A percentile compares a stretch with the other conserved stretches of the same genome.
Evolutionary conservation across 2,329 filamentous ascomycete species (phyloP).

Genomic region (Microdochium bolleyi): DNA sequence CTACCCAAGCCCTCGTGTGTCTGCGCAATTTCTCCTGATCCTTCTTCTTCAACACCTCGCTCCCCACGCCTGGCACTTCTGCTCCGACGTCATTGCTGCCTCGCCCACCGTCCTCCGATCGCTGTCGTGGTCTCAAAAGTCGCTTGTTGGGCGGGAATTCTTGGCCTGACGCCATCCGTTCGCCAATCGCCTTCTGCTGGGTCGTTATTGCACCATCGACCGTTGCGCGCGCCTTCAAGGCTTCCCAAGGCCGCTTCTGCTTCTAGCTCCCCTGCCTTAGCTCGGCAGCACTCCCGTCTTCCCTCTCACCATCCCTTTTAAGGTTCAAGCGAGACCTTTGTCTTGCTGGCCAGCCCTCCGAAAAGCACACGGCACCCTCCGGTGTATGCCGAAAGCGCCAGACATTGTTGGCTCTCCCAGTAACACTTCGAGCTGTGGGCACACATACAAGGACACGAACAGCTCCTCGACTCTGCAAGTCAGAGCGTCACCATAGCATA

Average conservation of each 20-base stretch:
- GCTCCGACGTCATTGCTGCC: not conserved
- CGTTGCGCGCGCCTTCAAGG: not conserved
- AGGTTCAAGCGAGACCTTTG: not conserved
- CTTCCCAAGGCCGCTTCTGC: not conserved
- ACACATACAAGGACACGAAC: no score
- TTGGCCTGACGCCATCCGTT: not conserved
- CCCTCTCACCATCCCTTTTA: not conserved
- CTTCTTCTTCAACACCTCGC: no score
- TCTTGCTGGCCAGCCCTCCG: not conserved
- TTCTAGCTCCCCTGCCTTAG: not conserved
- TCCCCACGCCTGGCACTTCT: no score
- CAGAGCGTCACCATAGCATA: no score
- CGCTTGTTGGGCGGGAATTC: no score
- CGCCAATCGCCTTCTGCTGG: not conserved
- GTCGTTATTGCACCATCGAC: not conserved
- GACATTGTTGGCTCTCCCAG: not conserved
- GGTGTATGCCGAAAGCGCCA: not conserved
- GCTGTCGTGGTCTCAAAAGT: not conserved
- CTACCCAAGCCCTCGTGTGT: no score
- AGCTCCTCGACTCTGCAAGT: no score
- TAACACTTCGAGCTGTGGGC: not conserved
- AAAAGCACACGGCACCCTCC: not conserved
- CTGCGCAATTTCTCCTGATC: no score
- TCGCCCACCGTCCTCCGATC: not conserved
- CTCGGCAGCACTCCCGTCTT: not conserved